phyloP scores from a whole-genome alignment of 345 rosid genomes.

The Capsella bursapastoris region DNA sequence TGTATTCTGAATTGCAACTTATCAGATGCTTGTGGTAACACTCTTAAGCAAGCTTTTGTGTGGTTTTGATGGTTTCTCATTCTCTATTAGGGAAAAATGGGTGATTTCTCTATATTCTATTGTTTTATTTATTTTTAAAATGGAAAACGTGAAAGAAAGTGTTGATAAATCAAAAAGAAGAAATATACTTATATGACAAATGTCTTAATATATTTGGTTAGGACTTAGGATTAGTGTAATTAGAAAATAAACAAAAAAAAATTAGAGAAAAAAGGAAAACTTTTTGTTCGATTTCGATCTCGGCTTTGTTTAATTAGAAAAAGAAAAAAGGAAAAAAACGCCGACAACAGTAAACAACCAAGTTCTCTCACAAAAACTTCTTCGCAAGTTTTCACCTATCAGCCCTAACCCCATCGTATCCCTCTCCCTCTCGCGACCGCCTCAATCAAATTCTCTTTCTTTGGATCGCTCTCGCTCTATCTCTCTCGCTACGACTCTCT shows the following conservation, averaged over 20 bases:
- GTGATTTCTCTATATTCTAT: background rate
- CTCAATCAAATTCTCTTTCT: slow-evolving; percentile 23
- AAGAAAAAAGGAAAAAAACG: slow-evolving; percentile 20
- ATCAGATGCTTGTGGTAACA: background rate
- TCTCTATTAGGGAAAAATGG: background rate
- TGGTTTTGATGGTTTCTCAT: background rate
- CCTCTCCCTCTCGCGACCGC: slow-evolving; percentile 33
- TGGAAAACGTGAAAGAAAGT: slow-evolving; percentile 6
- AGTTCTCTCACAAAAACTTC: slow-evolving; percentile 19
- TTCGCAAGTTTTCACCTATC: slow-evolving; percentile 13
- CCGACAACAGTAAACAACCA: slow-evolving; percentile 37
- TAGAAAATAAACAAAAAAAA: background rate
- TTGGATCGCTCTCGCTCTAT: slow-evolving; percentile 13
- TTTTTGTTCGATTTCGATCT: slow-evolving; percentile 28
- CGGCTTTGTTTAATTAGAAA: background rate
- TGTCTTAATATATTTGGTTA: background rate
- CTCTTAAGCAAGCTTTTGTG: no score
- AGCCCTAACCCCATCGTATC: slow-evolving; percentile 38
- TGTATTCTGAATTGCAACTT: background rate
- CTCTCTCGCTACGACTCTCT: slow-evolving; percentile 1
- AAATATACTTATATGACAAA: background rate
- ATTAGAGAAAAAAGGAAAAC: background rate
- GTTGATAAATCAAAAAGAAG: background rate
- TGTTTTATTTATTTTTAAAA: background rate
- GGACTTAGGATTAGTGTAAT: background rate